These are phyloP conservation scores for Rubia balearica DNA, from an alignment of 305 asterid genomes.

Conservation along the genomic window DNA sequence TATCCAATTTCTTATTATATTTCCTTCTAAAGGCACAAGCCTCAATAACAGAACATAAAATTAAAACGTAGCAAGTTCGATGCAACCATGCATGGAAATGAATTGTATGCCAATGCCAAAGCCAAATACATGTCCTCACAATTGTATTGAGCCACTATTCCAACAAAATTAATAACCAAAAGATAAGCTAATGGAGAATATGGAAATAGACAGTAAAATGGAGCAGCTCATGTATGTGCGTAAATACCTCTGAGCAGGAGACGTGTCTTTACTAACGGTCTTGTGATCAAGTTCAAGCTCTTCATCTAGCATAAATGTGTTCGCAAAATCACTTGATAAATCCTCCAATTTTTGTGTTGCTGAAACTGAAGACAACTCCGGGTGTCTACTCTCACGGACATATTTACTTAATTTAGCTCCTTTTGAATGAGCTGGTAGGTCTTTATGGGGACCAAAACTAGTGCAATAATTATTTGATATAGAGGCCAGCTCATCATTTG, in stretches of 20 bases:
- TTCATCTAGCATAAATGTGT: conserved; percentile 77
- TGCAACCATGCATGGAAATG: neutral
- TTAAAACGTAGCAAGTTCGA: neutral
- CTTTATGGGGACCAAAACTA: conserved; percentile 18
- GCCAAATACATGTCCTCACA: neutral
- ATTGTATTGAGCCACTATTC: neutral
- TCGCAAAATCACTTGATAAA: conserved; percentile 51
- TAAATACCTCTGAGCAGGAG: conserved; percentile 50
- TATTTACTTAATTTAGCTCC: conserved; percentile 28
- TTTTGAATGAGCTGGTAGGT: conserved; percentile 21
- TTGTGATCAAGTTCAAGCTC: conserved; percentile 74
- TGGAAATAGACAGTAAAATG: neutral
- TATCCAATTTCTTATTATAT: neutral
- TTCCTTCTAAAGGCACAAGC: neutral
- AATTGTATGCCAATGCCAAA: neutral
- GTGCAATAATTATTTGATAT: conserved; percentile 21
- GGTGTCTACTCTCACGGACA: conserved; percentile 19
- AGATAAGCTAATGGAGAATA: neutral
- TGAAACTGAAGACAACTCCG: conserved; percentile 25
- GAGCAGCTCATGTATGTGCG: conserved; percentile 2
- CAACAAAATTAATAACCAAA: neutral
- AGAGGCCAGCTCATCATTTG: conserved; percentile 22
- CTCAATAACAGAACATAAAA: neutral
- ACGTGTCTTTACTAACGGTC: conserved; percentile 26
- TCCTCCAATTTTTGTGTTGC: conserved; percentile 35